A percentile compares a stretch with the other conserved stretches of the same genome.
Evolutionary conservation across 495 filamentous ascomycete genomes (phyloP).

Genomic region (Venustampulla echinocandica): DNA sequence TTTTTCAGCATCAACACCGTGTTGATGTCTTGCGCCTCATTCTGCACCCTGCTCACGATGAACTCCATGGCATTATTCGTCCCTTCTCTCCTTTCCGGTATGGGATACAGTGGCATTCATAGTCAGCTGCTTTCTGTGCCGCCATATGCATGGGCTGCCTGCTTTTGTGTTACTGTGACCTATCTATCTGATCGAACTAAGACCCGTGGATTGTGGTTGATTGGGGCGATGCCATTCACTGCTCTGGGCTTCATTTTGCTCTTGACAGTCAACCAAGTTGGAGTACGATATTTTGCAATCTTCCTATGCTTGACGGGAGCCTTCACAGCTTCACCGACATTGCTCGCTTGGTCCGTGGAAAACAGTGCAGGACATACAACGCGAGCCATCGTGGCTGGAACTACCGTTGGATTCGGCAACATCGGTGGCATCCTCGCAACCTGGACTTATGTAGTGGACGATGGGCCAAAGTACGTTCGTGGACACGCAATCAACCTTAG

Average conservation of each 20-base stretch:
- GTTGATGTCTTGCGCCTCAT: conserved; percentile 55
- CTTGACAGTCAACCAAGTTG: conserved; percentile 42
- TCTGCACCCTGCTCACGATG: conserved; percentile 66
- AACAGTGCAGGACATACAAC: conserved; percentile 67
- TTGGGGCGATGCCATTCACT: conserved; percentile 44
- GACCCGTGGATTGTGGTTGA: conserved; percentile 53
- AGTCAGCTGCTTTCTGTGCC: conserved; percentile 63
- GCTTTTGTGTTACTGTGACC: conserved; percentile 56
- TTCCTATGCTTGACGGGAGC: conserved; percentile 60
- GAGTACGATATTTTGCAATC: conserved; percentile 59
- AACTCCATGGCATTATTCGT: conserved; percentile 69
- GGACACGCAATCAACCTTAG: conserved; percentile 69
- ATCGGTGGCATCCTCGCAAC: conserved; percentile 63
- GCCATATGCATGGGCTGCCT: conserved; percentile 59
- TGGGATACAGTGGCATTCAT: too few species aligned
- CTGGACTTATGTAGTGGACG: conserved; percentile 58
- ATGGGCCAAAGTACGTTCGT: conserved; percentile 60
- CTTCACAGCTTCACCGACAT: conserved; percentile 59
- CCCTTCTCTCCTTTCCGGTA: conserved; percentile 66
- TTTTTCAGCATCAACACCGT: conserved; percentile 56
- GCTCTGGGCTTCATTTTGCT: conserved; percentile 69
- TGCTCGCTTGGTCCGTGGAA: conserved; percentile 56
- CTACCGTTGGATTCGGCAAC: conserved; percentile 63
- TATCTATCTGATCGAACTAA: conserved; percentile 53
- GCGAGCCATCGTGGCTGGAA: conserved; percentile 54